Percentiles rank a stretch among this genome's conserved stretches.
phyloP scores from a whole-genome alignment of 148 eudicot genomes.

The Linanthus parryae region DNA sequence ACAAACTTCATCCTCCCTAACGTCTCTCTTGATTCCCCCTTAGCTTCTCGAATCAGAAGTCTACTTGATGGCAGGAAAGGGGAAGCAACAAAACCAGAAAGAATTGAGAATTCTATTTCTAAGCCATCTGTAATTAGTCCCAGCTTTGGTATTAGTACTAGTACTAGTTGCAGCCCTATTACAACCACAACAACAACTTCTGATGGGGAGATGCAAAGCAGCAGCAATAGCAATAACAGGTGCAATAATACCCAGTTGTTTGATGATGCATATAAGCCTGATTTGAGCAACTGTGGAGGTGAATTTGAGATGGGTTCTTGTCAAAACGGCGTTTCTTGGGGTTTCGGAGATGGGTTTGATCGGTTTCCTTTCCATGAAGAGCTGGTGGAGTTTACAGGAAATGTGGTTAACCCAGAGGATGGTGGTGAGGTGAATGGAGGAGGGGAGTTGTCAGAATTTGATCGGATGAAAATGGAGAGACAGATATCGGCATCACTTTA shows the following conservation, averaged over 20 bases:
- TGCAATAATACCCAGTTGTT: constrained; percentile 22
- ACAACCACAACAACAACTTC: no score
- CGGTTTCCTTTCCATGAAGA: constrained; percentile 18
- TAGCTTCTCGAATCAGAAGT: constrained; percentile 49
- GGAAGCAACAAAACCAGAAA: constrained; percentile 4
- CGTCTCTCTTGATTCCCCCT: constrained; percentile 37
- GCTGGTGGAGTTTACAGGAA: constrained; percentile 24
- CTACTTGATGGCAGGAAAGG: constrained; percentile 50
- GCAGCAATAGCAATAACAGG: constrained; percentile 13
- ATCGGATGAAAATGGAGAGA: constrained; percentile 55
- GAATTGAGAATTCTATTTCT: background rate
- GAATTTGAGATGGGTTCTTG: constrained; percentile 20
- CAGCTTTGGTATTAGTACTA: constrained; percentile 9
- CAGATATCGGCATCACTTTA: constrained; percentile 48
- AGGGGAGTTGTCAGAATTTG: constrained; percentile 37
- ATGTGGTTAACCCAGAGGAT: constrained; percentile 13
- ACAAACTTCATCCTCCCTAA: constrained; percentile 47
- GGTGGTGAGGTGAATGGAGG: constrained; percentile 7
- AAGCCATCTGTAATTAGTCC: constrained; percentile 6
- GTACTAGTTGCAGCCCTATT: constrained; percentile 14
- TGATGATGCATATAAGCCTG: constrained; percentile 64
- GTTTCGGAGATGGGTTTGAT: constrained; percentile 21
- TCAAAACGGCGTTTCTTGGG: constrained; percentile 27
- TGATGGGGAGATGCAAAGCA: no score
- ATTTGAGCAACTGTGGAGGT: constrained; percentile 34